phyloP scores from a whole-genome alignment of 2,329 filamentous ascomycete genomes.

The Colletotrichum cordylinicola region DNA sequence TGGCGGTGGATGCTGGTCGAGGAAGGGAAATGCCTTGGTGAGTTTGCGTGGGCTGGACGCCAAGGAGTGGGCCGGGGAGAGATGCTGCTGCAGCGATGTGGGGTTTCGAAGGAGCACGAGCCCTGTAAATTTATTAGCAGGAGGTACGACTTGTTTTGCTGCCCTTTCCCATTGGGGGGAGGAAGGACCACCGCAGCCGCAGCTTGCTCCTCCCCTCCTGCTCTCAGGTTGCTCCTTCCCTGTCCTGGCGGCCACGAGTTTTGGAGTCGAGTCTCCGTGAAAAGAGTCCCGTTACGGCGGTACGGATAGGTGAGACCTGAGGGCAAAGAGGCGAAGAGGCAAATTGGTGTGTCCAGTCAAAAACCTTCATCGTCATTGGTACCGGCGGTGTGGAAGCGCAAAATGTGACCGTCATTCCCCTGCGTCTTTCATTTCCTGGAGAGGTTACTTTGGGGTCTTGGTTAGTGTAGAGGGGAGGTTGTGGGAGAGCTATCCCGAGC shows the following conservation, averaged over 20 bases:
- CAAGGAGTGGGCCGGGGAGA: background rate
- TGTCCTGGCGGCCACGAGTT: background rate
- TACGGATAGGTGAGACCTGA: background rate
- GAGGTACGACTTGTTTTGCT: slow-evolving; percentile 4
- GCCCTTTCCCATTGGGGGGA: background rate
- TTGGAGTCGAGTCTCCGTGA: background rate
- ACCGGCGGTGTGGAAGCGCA: background rate
- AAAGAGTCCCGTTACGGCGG: background rate
- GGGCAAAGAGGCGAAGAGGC: background rate
- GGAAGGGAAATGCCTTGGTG: background rate
- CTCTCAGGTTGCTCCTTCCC: background rate
- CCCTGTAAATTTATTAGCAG: slow-evolving; percentile 8
- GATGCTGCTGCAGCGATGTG: slow-evolving; percentile 6
- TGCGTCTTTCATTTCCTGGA: background rate
- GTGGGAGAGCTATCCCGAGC: background rate
- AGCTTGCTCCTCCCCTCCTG: background rate
- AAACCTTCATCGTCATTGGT: background rate
- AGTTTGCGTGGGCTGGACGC: background rate
- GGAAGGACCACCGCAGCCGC: background rate
- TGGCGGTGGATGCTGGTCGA: background rate
- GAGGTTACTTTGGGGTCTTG: background rate
- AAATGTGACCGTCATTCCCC: background rate
- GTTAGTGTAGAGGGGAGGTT: background rate
- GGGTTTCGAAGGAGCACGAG: slow-evolving; percentile 10
- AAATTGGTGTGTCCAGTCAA: background rate